A percentile compares a stretch with the other conserved stretches of the same genome.
Evolutionary conservation across 768 basidiomycete genomes (phyloP).

Genomic region (Tulasnella sp.): DNA sequence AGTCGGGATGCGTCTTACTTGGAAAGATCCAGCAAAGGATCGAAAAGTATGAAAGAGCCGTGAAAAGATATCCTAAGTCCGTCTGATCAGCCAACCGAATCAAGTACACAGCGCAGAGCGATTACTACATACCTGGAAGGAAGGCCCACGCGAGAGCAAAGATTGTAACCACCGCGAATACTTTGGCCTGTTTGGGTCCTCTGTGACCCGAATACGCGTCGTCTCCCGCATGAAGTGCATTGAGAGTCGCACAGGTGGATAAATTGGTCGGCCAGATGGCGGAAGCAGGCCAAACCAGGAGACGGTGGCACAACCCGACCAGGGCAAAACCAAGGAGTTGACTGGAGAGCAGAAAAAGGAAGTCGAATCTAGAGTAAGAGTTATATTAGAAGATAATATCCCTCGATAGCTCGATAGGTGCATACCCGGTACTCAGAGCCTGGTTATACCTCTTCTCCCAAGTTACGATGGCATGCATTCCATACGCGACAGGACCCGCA

Average conservation of each 20-base stretch:
- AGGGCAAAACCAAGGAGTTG: constrained; percentile 92
- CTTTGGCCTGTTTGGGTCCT: constrained; percentile 70
- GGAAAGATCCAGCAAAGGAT: constrained; percentile 84
- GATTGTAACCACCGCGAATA: constrained; percentile 63
- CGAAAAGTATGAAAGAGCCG: constrained; percentile 80
- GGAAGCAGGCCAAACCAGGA: constrained; percentile 93
- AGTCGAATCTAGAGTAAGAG: constrained; percentile 50
- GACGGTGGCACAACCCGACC: constrained; percentile 82
- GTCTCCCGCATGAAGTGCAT: constrained; percentile 90
- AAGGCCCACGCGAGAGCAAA: constrained; percentile 82
- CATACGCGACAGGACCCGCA: constrained; percentile 47
- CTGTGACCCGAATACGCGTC: constrained; percentile 52
- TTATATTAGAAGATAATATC: too few species aligned
- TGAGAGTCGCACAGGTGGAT: constrained; percentile 88
- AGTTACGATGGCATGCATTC: constrained; percentile 81
- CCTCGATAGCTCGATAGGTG: too few species aligned
- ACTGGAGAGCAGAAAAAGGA: constrained; percentile 76
- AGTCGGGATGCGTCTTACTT: constrained; percentile 11
- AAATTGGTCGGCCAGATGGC: constrained; percentile 99
- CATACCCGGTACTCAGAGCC: constrained; percentile 58
- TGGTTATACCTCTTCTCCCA: constrained; percentile 72
- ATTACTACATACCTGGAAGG: constrained; percentile 65
- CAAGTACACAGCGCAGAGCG: background rate
- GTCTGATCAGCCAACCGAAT: background rate
- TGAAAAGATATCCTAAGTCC: constrained; percentile 75